Base-by-base conservation (phyloP, 1,284 basidiomycete species). In the Phellopilus nigrolimitatus region DNA sequence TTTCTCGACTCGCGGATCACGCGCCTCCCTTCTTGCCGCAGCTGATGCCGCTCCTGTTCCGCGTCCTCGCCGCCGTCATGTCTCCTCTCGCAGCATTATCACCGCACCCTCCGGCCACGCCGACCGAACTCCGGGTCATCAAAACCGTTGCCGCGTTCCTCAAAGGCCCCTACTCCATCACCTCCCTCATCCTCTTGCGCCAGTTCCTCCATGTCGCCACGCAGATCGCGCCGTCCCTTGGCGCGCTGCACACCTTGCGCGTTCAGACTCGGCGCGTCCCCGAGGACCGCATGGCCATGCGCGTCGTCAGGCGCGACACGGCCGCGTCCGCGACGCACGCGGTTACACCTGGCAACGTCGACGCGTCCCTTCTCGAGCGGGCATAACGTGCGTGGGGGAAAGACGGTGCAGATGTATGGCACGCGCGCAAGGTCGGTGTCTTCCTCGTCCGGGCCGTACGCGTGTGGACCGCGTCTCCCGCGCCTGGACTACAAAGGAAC, bases 321-420 rank as follows among this genome's bases (percentile, higher is more conserved):
- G 71, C 78, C 2, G 59, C 72, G 4, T 68, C 69, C 4, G 84
- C 83, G 54, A 74, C 79, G 0, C 72, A 72, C 34, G 77, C 82
- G 1, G 83, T 82, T 21, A 75, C 74, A 3, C 79, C 81, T 0
- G 73, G 73, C 0, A 76, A 78, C 44, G 62, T 88, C 10, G 79
- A 79, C 50, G 68, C 68, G 36, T 78, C 80, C 15, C 62, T 87
- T 41, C 75, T 88, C 73, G 82, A 85, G 56, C 74, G 76, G 2
- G 85, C 84, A 0, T 87, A 85, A 57, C 75, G 76, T 2, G 84
- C 84, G 0, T 88, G 82, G 82, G 72, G 79, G 1, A 79, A 77
- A 58, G 79, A 84, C 43, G 79, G 81, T 36, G 66, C 73, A 9
- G 63, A 70, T 2, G 64, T 68, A 13, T 86, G 84, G 80, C 82